phyloP scores from a whole-genome alignment of 495 filamentous ascomycete genomes.

The Neurospora sublineolata region DNA sequence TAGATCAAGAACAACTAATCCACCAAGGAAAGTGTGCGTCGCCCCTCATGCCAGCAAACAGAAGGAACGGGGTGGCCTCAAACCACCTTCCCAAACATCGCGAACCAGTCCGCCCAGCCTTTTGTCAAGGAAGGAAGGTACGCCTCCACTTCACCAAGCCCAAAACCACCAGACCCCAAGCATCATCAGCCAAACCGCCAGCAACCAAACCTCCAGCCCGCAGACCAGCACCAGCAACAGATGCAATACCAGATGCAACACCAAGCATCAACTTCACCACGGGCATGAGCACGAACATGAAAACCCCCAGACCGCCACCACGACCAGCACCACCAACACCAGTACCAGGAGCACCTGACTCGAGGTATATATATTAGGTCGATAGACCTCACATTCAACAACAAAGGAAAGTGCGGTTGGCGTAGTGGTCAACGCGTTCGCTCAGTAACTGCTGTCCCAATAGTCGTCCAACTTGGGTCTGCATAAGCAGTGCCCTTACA shows the following conservation, averaged over 20 bases:
- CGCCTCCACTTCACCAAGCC: not conserved
- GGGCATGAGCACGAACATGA: not conserved
- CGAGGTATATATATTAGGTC: not conserved
- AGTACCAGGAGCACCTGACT: not conserved
- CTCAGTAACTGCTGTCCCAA: not conserved
- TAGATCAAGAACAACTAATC: not conserved
- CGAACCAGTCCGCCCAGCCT: not conserved
- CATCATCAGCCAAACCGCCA: not conserved
- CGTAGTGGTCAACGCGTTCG: not conserved
- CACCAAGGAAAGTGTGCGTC: not conserved
- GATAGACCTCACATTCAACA: not conserved
- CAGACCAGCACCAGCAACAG: not conserved
- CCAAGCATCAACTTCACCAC: not conserved
- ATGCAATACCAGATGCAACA: not conserved
- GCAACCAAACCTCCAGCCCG: not conserved
- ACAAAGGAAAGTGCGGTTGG: not conserved
- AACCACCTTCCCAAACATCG: not conserved
- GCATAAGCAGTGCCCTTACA: not conserved
- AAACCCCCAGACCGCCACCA: not conserved
- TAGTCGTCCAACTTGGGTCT: not conserved
- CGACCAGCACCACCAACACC: not conserved
- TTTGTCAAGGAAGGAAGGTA: not conserved
- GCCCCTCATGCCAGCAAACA: not conserved
- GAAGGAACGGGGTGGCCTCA: not conserved
- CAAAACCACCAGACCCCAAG: not conserved